phyloP scores from a whole-genome alignment of 805 yeast genomes.

The Candida hungchunana region DNA sequence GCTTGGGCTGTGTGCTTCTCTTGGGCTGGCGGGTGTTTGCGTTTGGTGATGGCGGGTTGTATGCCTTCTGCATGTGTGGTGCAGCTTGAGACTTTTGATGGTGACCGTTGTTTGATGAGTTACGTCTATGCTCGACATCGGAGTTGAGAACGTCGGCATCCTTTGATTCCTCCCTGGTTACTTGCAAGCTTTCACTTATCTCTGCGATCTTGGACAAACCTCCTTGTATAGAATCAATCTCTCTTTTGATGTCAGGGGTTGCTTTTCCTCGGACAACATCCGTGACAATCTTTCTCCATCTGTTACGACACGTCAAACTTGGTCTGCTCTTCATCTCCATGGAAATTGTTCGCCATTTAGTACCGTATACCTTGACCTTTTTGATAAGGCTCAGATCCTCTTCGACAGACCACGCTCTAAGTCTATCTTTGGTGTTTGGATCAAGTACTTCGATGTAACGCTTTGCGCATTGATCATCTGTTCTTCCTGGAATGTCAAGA shows the following conservation, averaged over 20 bases:
- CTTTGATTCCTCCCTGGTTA: slow-evolving; percentile 1
- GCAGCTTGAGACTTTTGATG: not conserved
- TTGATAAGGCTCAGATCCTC: slow-evolving; percentile 73
- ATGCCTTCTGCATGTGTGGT: too few species aligned
- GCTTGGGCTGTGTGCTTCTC: not conserved
- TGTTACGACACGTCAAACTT: slow-evolving; percentile 81
- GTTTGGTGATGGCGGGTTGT: too few species aligned
- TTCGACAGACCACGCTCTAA: slow-evolving; percentile 72
- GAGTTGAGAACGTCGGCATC: slow-evolving; percentile 1
- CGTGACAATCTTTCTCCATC: slow-evolving; percentile 86
- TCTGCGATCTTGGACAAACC: slow-evolving; percentile 28
- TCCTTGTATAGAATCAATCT: slow-evolving; percentile 51
- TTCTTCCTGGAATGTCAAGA: slow-evolving; percentile 70
- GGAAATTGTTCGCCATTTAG: slow-evolving; percentile 85
- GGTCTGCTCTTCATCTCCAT: slow-evolving; percentile 73
- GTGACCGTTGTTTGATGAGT: not conserved
- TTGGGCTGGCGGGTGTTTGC: not conserved
- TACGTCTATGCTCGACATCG: not conserved
- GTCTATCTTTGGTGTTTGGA: slow-evolving; percentile 70
- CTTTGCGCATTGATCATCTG: slow-evolving; percentile 94
- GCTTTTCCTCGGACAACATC: slow-evolving; percentile 70
- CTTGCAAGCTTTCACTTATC: slow-evolving; percentile 21
- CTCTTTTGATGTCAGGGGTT: slow-evolving; percentile 45
- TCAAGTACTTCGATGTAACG: slow-evolving; percentile 84
- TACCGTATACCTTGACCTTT: slow-evolving; percentile 68